phyloP scores from a whole-genome alignment of 768 basidiomycete genomes.

The Roridomyces roridus region DNA sequence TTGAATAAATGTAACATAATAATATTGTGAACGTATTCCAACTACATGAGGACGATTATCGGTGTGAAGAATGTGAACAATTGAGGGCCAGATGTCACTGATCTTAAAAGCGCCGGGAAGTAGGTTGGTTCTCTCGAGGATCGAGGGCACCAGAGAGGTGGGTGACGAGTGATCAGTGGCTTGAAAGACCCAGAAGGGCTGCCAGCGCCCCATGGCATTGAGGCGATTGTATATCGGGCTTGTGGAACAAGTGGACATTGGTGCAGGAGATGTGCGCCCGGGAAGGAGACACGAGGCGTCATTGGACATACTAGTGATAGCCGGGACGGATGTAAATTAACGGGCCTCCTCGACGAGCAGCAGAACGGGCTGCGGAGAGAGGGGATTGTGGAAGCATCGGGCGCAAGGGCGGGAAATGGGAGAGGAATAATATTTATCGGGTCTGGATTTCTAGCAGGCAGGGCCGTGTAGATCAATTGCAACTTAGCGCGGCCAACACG shows the following conservation, averaged over 20 bases:
- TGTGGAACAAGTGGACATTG: not conserved
- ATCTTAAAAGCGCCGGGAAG: constrained; percentile 10
- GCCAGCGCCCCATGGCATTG: not conserved
- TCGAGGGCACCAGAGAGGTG: constrained; percentile 3
- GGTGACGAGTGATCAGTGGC: not conserved
- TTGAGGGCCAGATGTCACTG: constrained; percentile 20
- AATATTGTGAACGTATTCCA: not conserved
- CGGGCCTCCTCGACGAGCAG: not conserved
- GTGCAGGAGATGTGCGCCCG: not conserved
- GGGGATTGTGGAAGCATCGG: not conserved
- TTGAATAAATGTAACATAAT: too few relatives aligned
- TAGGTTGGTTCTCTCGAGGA: constrained; percentile 17
- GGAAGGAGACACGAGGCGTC: constrained; percentile 20
- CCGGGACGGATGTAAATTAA: constrained; percentile 14
- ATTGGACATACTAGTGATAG: constrained; percentile 14
- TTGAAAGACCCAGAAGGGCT: not conserved
- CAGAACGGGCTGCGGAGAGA: not conserved
- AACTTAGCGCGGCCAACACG: constrained; percentile 4
- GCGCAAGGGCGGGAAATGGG: not conserved
- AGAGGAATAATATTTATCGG: too few relatives aligned
- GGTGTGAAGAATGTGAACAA: constrained; percentile 24
- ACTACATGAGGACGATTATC: too few relatives aligned
- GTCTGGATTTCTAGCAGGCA: too few relatives aligned
- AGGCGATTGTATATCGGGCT: not conserved
- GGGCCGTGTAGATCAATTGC: not conserved